Evolutionary conservation across 768 basidiomycete genomes (phyloP).

Genomic region (Leccinellum luteum): DNA sequence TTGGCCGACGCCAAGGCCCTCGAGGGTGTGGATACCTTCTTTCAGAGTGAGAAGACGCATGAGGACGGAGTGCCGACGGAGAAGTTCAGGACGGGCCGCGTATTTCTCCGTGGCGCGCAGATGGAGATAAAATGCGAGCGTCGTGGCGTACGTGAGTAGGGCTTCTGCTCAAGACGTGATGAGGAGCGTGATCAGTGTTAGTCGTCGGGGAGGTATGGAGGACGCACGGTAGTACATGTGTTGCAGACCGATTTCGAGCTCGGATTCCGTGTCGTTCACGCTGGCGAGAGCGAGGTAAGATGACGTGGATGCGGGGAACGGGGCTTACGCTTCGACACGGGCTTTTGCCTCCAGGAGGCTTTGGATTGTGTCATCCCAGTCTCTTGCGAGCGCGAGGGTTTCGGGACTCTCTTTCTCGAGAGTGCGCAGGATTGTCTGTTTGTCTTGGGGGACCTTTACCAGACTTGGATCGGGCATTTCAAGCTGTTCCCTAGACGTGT

Average conservation of each 20-base stretch:
- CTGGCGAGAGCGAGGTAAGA: conserved; percentile 34
- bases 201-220: background rate
- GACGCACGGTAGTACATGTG: conserved; percentile 87
- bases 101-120: conserved; percentile 72
- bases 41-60: conserved; percentile 79
- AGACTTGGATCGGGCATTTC: background rate
- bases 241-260: conserved; percentile 66
- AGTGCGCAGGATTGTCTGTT: conserved; percentile 56
- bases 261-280: conserved; percentile 43
- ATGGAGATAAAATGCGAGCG: conserved; percentile 89
- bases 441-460: conserved; percentile 48
- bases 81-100: conserved; percentile 54
- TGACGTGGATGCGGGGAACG: background rate
- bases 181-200: background rate
- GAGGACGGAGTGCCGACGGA: conserved; percentile 71
- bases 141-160: conserved; percentile 84
- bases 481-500: conserved; percentile 15
- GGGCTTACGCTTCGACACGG: conserved; percentile 53
- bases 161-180: conserved; percentile 56
- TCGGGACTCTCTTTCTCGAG: conserved; percentile 78
- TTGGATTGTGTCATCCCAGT: conserved; percentile 73
- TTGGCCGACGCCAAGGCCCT: conserved; percentile 76
- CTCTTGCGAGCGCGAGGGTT: conserved; percentile 74
- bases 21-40: conserved; percentile 74
- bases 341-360: conserved; percentile 50